phyloP scores from a whole-genome alignment of 192 early-diverging fungal species.

The Coemansia sp. region DNA sequence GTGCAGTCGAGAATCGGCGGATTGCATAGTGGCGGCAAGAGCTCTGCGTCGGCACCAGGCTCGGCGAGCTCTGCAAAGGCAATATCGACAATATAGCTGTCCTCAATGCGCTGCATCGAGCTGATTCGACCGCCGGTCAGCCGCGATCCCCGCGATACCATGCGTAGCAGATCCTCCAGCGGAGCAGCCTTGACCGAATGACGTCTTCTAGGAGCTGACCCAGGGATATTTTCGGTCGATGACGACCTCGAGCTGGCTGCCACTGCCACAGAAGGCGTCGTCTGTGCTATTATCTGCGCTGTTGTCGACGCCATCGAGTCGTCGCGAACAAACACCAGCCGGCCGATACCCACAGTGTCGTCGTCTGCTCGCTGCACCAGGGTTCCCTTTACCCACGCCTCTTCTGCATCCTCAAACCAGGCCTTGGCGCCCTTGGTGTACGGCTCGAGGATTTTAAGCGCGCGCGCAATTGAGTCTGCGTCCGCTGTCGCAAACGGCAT shows the following conservation, averaged over 20 bases:
- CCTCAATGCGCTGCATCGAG: slow-evolving; percentile 25
- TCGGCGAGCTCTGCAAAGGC: slow-evolving; percentile 45
- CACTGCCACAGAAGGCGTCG: slow-evolving; percentile 3
- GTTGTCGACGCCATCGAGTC: slow-evolving; percentile 31
- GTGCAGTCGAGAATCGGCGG: slow-evolving; percentile 84
- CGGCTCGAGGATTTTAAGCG: slow-evolving; percentile 59
- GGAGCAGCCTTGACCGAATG: slow-evolving; percentile 19
- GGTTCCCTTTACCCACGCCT: slow-evolving; percentile 79
- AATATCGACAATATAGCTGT: slow-evolving; percentile 39
- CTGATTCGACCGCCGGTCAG: slow-evolving; percentile 51
- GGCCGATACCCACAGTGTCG: slow-evolving; percentile 27
- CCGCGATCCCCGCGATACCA: slow-evolving; percentile 42
- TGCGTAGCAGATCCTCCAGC: slow-evolving; percentile 35
- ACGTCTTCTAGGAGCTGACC: background rate
- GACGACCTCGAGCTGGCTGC: background rate
- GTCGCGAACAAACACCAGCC: slow-evolving; percentile 48
- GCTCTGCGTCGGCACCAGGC: slow-evolving; percentile 33
- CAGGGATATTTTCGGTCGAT: background rate
- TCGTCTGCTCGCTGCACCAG: slow-evolving; percentile 49
- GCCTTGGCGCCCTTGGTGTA: slow-evolving; percentile 73
- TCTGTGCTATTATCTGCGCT: slow-evolving; percentile 38
- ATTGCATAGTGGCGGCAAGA: slow-evolving; percentile 88
- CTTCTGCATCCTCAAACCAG: slow-evolving; percentile 84
- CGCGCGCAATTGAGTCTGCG: slow-evolving; percentile 31
- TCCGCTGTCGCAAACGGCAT: slow-evolving; percentile 38